A percentile compares a stretch with the other conserved stretches of the same genome.
Evolutionary conservation across 116 monocot genomes (phyloP).

Genomic region (Posidonia oceanica): DNA sequence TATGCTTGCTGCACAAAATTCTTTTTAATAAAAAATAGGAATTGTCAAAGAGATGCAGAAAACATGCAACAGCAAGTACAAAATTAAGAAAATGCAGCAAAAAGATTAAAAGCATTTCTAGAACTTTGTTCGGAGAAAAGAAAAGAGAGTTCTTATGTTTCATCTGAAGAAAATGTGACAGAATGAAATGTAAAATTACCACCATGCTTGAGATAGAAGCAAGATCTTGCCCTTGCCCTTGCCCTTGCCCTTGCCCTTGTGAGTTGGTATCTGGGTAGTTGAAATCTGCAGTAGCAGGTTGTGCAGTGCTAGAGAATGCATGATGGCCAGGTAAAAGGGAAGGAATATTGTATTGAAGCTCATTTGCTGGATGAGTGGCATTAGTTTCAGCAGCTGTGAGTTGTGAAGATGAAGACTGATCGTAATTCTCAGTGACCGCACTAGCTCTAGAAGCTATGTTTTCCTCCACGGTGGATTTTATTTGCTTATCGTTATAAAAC

Average conservation of each 20-base stretch:
- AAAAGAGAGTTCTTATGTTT: not conserved
- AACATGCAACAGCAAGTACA: too few species aligned
- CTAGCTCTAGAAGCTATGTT: conserved; percentile 19
- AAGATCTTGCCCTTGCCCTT: conserved; percentile 58
- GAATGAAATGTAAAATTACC: conserved; percentile 31
- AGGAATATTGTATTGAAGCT: conserved; percentile 49
- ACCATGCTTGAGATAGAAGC: conserved; percentile 59
- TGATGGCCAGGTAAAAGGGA: conserved; percentile 51
- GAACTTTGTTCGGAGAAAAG: not conserved
- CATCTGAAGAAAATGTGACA: not conserved
- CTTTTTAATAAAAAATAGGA: not conserved
- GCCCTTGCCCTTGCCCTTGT: conserved; percentile 40
- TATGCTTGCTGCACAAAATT: conserved; percentile 56
- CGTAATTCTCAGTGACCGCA: conserved; percentile 31
- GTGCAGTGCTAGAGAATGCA: conserved; percentile 29
- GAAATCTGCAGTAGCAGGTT: conserved; percentile 35
- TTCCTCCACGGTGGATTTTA: conserved; percentile 33
- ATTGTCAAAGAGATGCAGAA: not conserved
- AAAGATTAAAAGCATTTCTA: not conserved
- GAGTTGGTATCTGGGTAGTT: conserved; percentile 34
- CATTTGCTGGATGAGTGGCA: conserved; percentile 28
- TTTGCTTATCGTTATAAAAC: conserved; percentile 47
- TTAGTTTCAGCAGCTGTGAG: conserved; percentile 42
- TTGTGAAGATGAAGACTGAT: conserved; percentile 53
- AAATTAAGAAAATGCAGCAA: not conserved